These are phyloP conservation scores for Penicillium goetzii DNA, from an alignment of 495 filamentous ascomycete species.

Conservation along the genomic window DNA sequence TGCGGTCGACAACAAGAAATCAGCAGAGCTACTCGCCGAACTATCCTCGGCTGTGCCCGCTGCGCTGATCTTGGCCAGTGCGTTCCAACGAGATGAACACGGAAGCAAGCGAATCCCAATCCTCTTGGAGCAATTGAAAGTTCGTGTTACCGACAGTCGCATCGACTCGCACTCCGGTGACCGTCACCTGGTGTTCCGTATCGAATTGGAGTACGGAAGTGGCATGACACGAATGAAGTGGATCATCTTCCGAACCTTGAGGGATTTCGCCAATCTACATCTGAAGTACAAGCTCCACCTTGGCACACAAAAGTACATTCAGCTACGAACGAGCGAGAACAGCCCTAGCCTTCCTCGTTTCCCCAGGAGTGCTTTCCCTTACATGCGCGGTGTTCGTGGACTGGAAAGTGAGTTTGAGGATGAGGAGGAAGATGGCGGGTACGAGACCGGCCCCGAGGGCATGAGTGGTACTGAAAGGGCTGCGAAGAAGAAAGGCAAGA, in stretches of 20 bases:
- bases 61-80: constrained; percentile 89
- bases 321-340: constrained; percentile 58
- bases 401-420: constrained; percentile 78
- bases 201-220: constrained; percentile 95
- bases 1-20: constrained; percentile 89
- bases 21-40: constrained; percentile 94
- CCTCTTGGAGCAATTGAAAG: constrained; percentile 90
- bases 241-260: constrained; percentile 83
- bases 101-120: constrained; percentile 94
- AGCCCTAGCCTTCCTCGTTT: constrained; percentile 76
- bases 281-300: constrained; percentile 85
- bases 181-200: constrained; percentile 83
- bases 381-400: constrained; percentile 79
- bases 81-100: constrained; percentile 96
- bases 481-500: constrained; percentile 60
- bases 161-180: constrained; percentile 65
- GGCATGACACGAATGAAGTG: constrained; percentile 96
- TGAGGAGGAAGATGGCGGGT: constrained; percentile 72
- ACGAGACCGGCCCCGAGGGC: constrained; percentile 59
- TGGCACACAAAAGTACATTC: constrained; percentile 76
- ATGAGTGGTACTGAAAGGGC: constrained; percentile 61
- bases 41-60: constrained; percentile 89
- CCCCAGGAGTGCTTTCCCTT: constrained; percentile 88
- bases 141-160: constrained; percentile 82
- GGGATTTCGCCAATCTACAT: constrained; percentile 92